phyloP scores from a whole-genome alignment of 495 filamentous ascomycete genomes.

The Penicillium verhagenii region DNA sequence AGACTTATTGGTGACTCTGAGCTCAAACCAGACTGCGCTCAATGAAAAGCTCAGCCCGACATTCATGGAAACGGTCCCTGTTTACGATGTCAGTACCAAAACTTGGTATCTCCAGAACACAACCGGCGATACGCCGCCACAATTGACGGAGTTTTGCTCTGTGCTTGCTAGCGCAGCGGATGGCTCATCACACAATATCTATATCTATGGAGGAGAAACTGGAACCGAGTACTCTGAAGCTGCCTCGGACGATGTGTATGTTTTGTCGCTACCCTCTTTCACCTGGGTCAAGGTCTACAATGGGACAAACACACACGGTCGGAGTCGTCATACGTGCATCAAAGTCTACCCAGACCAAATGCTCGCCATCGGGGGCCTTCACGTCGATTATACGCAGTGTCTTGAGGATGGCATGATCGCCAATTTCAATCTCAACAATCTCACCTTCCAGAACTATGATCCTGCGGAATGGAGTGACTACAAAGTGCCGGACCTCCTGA shows the following conservation, averaged over 20 bases:
- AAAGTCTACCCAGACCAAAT: slow-evolving; percentile 72
- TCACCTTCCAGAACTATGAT: slow-evolving; percentile 61
- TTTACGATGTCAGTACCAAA: slow-evolving; percentile 64
- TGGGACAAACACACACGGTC: slow-evolving; percentile 46
- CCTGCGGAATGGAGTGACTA: slow-evolving; percentile 58
- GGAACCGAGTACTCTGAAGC: slow-evolving; percentile 36
- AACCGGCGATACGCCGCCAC: slow-evolving; percentile 48
- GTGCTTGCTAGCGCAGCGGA: slow-evolving; percentile 62
- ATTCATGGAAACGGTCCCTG: slow-evolving; percentile 63
- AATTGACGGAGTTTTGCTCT: slow-evolving; percentile 62
- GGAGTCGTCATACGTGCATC: slow-evolving; percentile 63
- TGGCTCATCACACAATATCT: slow-evolving; percentile 65
- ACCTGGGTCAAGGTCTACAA: slow-evolving; percentile 64
- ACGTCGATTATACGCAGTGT: slow-evolving; percentile 35
- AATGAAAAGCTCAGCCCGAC: slow-evolving; percentile 53
- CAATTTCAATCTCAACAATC: slow-evolving; percentile 63
- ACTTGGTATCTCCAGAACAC: slow-evolving; percentile 60
- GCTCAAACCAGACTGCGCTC: slow-evolving; percentile 33
- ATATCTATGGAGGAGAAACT: slow-evolving; percentile 71
- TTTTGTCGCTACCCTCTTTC: slow-evolving; percentile 74
- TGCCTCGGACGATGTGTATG: slow-evolving; percentile 66
- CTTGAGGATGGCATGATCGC: slow-evolving; percentile 54
- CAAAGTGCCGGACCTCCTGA: slow-evolving; percentile 58
- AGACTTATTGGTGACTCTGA: slow-evolving; percentile 25
- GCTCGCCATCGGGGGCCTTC: slow-evolving; percentile 63